These are phyloP conservation scores for Nyctanthes arbortristis DNA, from an alignment of 257 asterid genomes.

Conservation along the genomic window DNA sequence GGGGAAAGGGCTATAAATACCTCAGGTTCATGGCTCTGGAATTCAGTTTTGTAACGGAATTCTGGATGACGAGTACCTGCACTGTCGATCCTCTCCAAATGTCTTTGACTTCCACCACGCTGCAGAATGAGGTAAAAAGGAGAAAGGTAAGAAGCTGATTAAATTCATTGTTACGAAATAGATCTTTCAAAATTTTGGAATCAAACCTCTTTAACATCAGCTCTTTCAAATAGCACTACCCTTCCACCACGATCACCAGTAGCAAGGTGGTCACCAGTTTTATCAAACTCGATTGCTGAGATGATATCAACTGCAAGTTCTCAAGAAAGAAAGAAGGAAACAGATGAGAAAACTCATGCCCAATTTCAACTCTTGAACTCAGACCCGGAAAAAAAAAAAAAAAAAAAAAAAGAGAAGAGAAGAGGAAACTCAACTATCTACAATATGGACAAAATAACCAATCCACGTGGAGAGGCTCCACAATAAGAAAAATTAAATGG, in stretches of 20 bases:
- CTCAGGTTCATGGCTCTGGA: constrained; percentile 99
- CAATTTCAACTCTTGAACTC: neutral
- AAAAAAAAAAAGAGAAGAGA: too few relatives aligned
- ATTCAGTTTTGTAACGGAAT: constrained; percentile 94
- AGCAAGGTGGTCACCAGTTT: constrained; percentile 66
- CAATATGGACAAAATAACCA: too few relatives aligned
- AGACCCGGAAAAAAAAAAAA: too few relatives aligned
- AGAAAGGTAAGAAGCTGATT: constrained; percentile 9
- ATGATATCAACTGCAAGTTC: constrained; percentile 73
- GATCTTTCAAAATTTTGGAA: constrained; percentile 17
- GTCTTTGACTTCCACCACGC: constrained; percentile 81
- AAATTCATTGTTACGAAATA: constrained; percentile 12
- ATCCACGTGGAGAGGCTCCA: too few relatives aligned
- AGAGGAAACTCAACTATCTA: neutral
- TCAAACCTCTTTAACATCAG: constrained; percentile 52
- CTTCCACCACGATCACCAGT: constrained; percentile 74
- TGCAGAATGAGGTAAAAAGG: constrained; percentile 32
- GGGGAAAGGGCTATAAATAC: constrained; percentile 34
- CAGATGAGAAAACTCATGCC: neutral
- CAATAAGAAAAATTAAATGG: too few relatives aligned
- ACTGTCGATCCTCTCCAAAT: constrained; percentile 73
- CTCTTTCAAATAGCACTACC: constrained; percentile 62
- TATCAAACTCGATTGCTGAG: constrained; percentile 65
- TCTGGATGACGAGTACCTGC: constrained; percentile 83
- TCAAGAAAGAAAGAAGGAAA: constrained; percentile 19